These are phyloP conservation scores for Colletotrichum sp. DNA, from an alignment of 2,329 filamentous ascomycete species.

Conservation along the genomic window DNA sequence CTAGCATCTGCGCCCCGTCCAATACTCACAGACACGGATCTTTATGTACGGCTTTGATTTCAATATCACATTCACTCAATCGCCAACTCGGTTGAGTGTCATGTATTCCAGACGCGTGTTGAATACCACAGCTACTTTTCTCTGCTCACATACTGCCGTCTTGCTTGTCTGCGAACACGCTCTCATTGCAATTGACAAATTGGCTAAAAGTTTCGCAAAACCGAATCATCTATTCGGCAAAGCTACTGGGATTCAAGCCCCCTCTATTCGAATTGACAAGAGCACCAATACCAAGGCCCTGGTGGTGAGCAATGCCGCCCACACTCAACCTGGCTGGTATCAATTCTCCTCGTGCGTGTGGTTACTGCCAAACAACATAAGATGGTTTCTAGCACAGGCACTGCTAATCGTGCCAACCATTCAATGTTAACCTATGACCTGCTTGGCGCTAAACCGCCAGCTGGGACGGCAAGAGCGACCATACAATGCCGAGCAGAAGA, in stretches of 20 bases:
- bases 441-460: background rate
- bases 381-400: background rate
- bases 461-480: fast-evolving
- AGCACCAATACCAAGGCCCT: background rate
- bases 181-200: background rate
- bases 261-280: background rate
- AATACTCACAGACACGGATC: background rate
- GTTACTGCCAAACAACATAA: background rate
- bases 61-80: background rate
- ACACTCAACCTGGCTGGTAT: background rate
- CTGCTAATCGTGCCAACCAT: background rate
- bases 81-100: too few species aligned
- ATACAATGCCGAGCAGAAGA: background rate
- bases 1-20: fast-evolving
- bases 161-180: background rate
- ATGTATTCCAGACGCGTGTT: fast-evolving
- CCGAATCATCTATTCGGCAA: fast-evolving
- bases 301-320: background rate
- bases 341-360: background rate
- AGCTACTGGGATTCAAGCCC: background rate
- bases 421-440: background rate
- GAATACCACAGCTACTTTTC: background rate
- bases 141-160: background rate
- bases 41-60: background rate
- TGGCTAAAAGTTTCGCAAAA: background rate